Evolutionary conservation across 495 filamentous ascomycete species (phyloP), one percentile per base, ranked within the genome.

Genomic region (Schizothecium vesticola): DNA sequence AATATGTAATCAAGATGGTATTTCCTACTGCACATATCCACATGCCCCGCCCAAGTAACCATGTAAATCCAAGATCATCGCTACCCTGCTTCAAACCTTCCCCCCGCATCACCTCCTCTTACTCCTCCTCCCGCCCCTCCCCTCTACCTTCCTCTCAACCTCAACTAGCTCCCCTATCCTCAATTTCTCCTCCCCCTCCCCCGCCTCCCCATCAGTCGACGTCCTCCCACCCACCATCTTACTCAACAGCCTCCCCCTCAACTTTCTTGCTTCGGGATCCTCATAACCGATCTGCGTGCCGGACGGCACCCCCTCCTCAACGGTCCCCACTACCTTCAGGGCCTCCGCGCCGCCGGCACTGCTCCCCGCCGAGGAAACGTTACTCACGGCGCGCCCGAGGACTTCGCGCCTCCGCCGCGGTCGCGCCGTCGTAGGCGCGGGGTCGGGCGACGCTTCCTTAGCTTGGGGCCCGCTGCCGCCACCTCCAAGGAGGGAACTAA

Each of bases 301-400:
- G 0, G 78, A 73, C 13, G 81, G 82, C 16, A 69, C 69, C 8
- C 70, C 67, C 9, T 72, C 71, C 11, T 75, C 69, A 23, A 67
- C 63, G 10, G 57, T 60, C 24, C 58, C 24, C 21, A 12, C 59
- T 21, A 2, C 64, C 13, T 6, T 26, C 33, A 60, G 0, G 29
- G 22, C 16, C 62, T 26, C 61, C 24, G 19, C 74, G n/a, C 57
- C 68, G 51, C 64, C 68, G 24, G 51, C 69, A 31, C 28, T 36
- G 58, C 68, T 74, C 60, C 80, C 81, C 0, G 72, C 75, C 0
- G 79, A 76, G 1, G 83, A 86, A 0, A 80, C 78, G 68, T 85
- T 87, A 69, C 84, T 86, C 12, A 80, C 70, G 0, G 80, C 84
- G 43, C 85, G 78, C 26, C 84, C 84, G 2, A 87, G 66, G 25